Evolutionary conservation across 1,139 yeast genomes (phyloP).

Genomic region (Geotrichum cucujoidarum): DNA sequence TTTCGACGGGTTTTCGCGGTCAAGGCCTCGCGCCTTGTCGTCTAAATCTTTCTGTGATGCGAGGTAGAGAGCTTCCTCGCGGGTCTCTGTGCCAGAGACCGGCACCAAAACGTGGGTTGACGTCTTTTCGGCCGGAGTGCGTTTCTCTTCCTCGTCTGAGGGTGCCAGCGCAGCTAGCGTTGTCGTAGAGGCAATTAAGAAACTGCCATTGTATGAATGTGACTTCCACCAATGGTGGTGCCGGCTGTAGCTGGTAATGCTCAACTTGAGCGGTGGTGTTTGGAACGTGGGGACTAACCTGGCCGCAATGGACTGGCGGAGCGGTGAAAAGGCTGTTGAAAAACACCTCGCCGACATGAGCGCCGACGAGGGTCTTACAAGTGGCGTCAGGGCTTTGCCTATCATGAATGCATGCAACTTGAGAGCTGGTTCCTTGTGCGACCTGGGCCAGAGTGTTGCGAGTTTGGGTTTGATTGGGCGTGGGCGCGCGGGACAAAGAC

Average conservation of each 20-base stretch:
- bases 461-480: no score
- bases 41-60: conserved; percentile 52
- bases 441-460: no score
- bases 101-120: background rate
- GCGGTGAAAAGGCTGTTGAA: no score
- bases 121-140: background rate
- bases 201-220: no score
- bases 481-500: no score
- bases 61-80: conserved; percentile 60
- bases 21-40: conserved; percentile 21
- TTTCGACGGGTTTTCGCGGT: background rate
- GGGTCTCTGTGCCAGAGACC: conserved; percentile 39
- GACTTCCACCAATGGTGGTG: no score
- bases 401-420: background rate
- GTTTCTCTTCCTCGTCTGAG: background rate
- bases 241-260: no score
- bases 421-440: no score
- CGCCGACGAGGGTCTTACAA: background rate
- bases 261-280: background rate
- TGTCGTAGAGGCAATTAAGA: conserved; percentile 11
- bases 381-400: background rate
- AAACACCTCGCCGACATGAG: background rate
- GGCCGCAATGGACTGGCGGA: no score
- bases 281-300: no score
- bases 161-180: conserved; percentile 14